Evolutionary conservation across 202 grass and related monocot genomes (phyloP).

Genomic region (Brachypodium distachyon): DNA sequence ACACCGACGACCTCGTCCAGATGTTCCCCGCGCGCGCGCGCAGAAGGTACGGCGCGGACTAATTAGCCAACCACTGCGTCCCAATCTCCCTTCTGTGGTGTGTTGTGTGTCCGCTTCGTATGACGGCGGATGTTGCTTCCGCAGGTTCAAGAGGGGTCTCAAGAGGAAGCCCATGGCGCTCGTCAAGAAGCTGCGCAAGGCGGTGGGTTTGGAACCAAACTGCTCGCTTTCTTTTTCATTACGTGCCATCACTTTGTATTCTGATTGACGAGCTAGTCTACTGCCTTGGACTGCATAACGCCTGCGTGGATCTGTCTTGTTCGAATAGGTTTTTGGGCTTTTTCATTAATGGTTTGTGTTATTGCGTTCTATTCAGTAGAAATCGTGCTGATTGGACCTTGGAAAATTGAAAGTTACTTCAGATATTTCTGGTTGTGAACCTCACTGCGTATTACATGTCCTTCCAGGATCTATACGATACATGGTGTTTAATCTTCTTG

Average conservation of each 20-base stretch:
- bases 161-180: constrained; percentile 98
- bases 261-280: neutral
- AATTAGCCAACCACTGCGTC: no score
- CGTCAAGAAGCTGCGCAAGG: constrained; percentile 96
- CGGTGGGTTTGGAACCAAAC: constrained; percentile 42
- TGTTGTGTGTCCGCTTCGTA: neutral
- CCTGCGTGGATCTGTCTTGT: no score
- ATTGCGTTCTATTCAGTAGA: no score
- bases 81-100: neutral
- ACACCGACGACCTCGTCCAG: constrained; percentile 89
- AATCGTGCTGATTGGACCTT: no score
- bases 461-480: no score
- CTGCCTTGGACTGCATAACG: no score
- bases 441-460: no score
- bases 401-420: no score
- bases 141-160: constrained; percentile 91
- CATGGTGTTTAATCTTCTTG: no score
- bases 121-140: neutral
- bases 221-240: neutral
- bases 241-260: neutral
- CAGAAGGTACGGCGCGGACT: constrained; percentile 80
- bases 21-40: constrained; percentile 80
- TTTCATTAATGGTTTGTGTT: no score
- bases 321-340: no score
- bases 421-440: no score